Base-by-base conservation (phyloP, 2,329 filamentous ascomycete species). In the Penicillium sp. region DNA sequence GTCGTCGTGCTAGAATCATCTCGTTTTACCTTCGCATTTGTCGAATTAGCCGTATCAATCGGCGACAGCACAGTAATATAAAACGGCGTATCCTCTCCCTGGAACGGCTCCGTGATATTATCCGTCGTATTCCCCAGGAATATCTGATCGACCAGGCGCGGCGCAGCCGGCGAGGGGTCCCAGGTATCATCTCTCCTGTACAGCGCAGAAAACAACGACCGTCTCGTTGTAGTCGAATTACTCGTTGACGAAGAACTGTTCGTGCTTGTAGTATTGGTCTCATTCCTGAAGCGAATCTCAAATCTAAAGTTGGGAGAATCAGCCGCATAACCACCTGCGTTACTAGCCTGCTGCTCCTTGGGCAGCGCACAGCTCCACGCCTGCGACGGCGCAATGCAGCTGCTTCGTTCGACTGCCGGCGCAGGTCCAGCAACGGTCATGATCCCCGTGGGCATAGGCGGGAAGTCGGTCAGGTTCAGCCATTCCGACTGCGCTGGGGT, bases 91-190 rank as follows among this genome's bases (percentile, higher is more conserved):
- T 86, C 82, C 73, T 96, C 92, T 61, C 92, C 92, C 1, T 86
- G 86, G 70, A 93, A 96, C 3, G 86, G 81, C 65, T 81, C 79
- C 12, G 81, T 77, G 60, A 90, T 84, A 0, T 82, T 81, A 65
- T 97, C 93, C 0, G 91, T 96, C 0, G 90, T 92, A 67, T 91
- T 89, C 4, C 92, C 91, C 7, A 97, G 72, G 66, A 97, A 96
- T 60, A 77, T 81, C 72, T 90, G 87, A 59, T 97, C 92, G 40
- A 83, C 76, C 24, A 83, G 77, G 26, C 68, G 74, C 16, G 80
- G 80, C 30, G 30, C 51, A 20, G 56, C 38, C 3, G 79, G 70
- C n/a, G 67, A 60, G 16, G 80, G 80, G 11, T 72, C 74, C 0
- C 80, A 73, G 6, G 69, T 66, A 20, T 26, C 11, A 30, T 35